Base-by-base conservation (phyloP, 2,329 filamentous ascomycete species). In the Claviceps humidiphila region DNA sequence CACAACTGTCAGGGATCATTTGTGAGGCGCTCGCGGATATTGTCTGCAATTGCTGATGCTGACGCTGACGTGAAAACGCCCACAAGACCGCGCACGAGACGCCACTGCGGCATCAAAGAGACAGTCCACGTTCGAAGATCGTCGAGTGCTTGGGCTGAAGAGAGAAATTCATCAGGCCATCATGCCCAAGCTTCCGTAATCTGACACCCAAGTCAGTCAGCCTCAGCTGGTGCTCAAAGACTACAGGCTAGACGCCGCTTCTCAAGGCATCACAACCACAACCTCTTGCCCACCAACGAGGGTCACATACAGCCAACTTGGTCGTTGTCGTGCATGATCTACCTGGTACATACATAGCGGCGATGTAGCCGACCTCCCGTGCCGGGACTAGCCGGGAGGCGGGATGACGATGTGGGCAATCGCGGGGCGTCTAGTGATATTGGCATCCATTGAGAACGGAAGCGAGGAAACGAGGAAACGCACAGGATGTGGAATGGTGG, bases 201-300 rank as follows among this genome's bases (percentile, higher is more conserved):
- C 44, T 52, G 39, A 34, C 14, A 24, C 17, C 2, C 11, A 4
- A 24, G 3, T 34, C 30, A 34, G 50, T 39, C 38, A 43, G 16
- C 43, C 9, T 47, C 45, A 41, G 38, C 34, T 46, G 38, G 39
- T 17, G 30, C 44, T 42, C 34, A 45, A 45, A 48, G 37, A 44
- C 50, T 5, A 16, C 45, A 43, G 37, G 43, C 50, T 5, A 16
- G 38, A 26, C 14, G 45, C 14, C 34, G 30, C 30, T 24, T 24
- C 49, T 40, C 42, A n/a, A 20, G 64, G 6, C 47, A 30, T 22
- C 37, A 6, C 20, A 34, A 42, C 16, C 37, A 6, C 20, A 34
- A 42, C 16, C 52, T 54, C 58, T 64, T 66, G 30, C 55, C 60
- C n/a, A 66, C 58, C 2, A 63, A 30, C 56, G 5, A 64, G 38